These are phyloP conservation scores for Noccaea caerulescens DNA, from an alignment of 345 rosid genomes.

Conservation along the genomic window DNA sequence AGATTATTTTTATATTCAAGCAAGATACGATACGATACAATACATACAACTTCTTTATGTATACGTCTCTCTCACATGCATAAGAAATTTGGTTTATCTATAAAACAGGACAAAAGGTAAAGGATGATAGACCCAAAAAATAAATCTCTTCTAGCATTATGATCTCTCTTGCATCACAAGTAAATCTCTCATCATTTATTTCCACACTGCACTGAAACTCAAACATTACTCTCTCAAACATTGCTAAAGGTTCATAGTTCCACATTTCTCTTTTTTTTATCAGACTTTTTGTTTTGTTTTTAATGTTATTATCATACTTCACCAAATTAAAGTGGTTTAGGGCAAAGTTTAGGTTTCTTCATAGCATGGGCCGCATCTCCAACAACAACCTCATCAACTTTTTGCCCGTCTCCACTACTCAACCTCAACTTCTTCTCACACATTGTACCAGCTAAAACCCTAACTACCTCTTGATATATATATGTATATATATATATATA, in stretches of 20 bases:
- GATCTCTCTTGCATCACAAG: conserved; percentile 38
- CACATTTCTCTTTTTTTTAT: neutral
- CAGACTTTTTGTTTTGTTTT: neutral
- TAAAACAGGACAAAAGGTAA: conserved; percentile 21
- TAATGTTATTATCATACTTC: neutral
- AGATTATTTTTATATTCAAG: neutral
- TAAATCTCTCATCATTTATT: conserved; percentile 36
- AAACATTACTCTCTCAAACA: conserved; percentile 29
- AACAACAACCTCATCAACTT: conserved; percentile 30
- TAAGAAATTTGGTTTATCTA: conserved; percentile 25
- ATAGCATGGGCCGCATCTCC: conserved; percentile 38
- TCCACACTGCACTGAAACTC: conserved; percentile 28
- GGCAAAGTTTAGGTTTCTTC: conserved; percentile 6
- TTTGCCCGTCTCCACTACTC: conserved; percentile 31
- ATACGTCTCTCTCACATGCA: neutral
- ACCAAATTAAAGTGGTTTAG: conserved; percentile 1
- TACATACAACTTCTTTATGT: neutral
- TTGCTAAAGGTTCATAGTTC: conserved; percentile 13
- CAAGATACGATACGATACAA: neutral
- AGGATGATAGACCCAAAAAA: conserved; percentile 16
- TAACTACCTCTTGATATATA: neutral
- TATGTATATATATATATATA: neutral
- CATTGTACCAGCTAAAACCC: conserved; percentile 17
- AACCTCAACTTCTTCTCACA: conserved; percentile 29
- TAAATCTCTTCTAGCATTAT: conserved; percentile 12